Percentiles rank a stretch among this genome's conserved stretches.
phyloP scores from a whole-genome alignment of 1,284 basidiomycete species.

The Cerioporus squamosus region DNA sequence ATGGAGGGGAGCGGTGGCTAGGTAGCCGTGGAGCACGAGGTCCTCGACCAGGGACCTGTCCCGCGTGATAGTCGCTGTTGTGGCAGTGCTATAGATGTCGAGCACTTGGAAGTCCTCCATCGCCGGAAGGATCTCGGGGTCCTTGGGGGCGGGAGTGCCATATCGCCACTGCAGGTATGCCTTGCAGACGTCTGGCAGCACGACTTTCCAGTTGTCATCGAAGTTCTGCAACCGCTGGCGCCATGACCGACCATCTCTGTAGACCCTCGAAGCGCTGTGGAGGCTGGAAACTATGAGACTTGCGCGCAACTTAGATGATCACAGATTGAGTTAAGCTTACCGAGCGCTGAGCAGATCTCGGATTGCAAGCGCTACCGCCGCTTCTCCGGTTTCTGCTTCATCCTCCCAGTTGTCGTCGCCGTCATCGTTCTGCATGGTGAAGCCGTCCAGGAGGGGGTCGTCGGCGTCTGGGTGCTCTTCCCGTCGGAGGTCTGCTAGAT shows the following conservation, averaged over 20 bases:
- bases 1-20: constrained; percentile 6
- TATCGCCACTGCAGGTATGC: constrained; percentile 11
- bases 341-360: no score
- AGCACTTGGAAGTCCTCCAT: neutral
- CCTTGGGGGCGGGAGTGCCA: neutral
- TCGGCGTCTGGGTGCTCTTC: no score
- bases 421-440: no score
- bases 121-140: no score
- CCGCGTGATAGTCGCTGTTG: neutral
- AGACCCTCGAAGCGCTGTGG: neutral
- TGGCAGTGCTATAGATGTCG: neutral
- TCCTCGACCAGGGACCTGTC: neutral
- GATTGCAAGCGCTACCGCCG: no score
- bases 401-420: no score
- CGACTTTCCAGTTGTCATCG: constrained; percentile 7
- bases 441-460: no score
- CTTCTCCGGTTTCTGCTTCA: no score
- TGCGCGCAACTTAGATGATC: no score
- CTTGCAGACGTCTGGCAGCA: neutral
- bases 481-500: no score
- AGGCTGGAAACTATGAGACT: no score
- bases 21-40: constrained; percentile 12
- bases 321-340: no score
- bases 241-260: constrained; percentile 4
- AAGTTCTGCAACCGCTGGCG: neutral